Base-by-base conservation (phyloP, 1,139 yeast genomes). In the Geotrichum macrosporum region DNA sequence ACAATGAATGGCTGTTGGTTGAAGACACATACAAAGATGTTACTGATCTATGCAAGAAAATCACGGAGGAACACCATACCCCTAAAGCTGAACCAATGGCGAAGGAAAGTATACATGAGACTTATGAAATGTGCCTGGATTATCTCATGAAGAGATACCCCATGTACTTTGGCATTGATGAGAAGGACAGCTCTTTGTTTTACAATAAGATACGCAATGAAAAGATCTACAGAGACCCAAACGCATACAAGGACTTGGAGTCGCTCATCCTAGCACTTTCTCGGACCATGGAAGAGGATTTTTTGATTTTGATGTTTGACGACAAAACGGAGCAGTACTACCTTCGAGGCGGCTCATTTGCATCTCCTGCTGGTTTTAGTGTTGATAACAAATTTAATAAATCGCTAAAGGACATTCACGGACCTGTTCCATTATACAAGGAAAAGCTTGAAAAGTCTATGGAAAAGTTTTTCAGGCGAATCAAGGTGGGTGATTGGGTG, bases 361-460 rank as follows among this genome's bases (percentile, higher is more conserved):
- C 80, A 2, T 83, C 81, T 66, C 88, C 94, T 0, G 81, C 84
- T 2, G 94, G 92, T 0, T 84, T 84, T 61, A 75, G 80, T 54
- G 92, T 89, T 2, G 58, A 62, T 5, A 72, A 69, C 33, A 73
- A 82, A 50, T 72, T 81, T 57, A 71, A 64, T 51, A 49, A 51
- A 31, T 55, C 62, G n/a, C 59, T 67, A 22, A 53, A 56, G 21
- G 67, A 61, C 27, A 73, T 81, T 37, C 87, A 81, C 55, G 73
- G 66, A 13, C 86, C 86, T 0, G 80, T 81, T 21, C 87, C 87
- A 0, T 74, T 75, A 6, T 81, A 81, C 57, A 69, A 72, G 48
- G 62, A 70, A 35, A 77, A 76, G 55, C 68, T 81, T 45, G 76
- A 80, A 59, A 43, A 65, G 9, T 72, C 82, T 19, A 81, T 81